Percentiles rank a stretch among this genome's conserved stretches.
These are phyloP conservation scores for Biscogniauxia marginata DNA, from an alignment of 2,329 filamentous ascomycete genomes.

Conservation along the genomic window DNA sequence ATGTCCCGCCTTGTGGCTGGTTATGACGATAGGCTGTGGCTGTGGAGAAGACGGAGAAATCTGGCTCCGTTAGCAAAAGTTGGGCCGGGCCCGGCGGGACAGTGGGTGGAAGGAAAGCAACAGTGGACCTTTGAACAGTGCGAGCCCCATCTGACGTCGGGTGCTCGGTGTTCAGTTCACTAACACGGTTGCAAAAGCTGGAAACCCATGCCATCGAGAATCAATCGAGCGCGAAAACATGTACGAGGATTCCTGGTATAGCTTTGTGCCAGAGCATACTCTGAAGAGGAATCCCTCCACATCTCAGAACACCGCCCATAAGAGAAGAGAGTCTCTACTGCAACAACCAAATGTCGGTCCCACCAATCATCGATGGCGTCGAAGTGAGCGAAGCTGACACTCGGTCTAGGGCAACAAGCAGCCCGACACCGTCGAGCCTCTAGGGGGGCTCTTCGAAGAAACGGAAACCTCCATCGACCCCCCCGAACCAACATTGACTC, in stretches of 20 bases:
- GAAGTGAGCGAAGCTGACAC: constrained; percentile 22
- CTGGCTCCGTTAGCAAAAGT: too few species aligned
- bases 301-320: constrained; percentile 51
- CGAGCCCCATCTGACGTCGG: too few species aligned
- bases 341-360: constrained; percentile 61
- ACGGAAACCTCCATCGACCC: constrained; percentile 55
- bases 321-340: constrained; percentile 67
- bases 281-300: constrained; percentile 48
- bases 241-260: constrained; percentile 87
- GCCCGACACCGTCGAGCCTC: constrained; percentile 51
- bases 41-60: too few species aligned
- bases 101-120: too few species aligned
- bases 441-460: constrained; percentile 60
- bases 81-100: too few species aligned
- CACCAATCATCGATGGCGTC: neutral
- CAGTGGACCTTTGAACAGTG: too few species aligned
- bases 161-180: too few species aligned
- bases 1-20: too few species aligned
- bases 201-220: neutral
- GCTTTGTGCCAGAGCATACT: constrained; percentile 64
- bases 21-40: too few species aligned
- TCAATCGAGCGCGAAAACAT: constrained; percentile 42
- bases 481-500: constrained; percentile 62
- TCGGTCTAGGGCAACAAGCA: constrained; percentile 51
- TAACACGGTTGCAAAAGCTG: neutral